These are phyloP conservation scores for Tricholoma sp. DNA, from an alignment of 768 basidiomycete genomes.

Conservation along the genomic window DNA sequence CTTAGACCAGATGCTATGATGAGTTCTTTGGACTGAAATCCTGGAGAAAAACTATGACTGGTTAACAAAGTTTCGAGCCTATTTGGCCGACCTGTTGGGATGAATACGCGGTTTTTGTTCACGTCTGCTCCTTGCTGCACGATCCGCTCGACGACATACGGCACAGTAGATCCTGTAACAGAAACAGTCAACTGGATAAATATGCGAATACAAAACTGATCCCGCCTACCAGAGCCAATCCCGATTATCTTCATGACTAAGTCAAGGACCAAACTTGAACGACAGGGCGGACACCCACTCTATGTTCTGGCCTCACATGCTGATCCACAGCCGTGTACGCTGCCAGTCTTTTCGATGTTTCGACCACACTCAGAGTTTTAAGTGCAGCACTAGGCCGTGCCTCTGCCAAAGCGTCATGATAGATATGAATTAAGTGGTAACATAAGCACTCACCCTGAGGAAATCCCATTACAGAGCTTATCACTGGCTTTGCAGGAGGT, in stretches of 20 bases:
- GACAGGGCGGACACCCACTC: conserved; percentile 41
- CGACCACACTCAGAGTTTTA: conserved; percentile 43
- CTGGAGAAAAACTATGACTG: conserved; percentile 24
- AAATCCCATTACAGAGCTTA: not conserved
- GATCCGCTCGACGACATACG: conserved; percentile 95
- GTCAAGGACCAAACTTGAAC: not conserved
- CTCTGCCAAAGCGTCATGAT: not conserved
- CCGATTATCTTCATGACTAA: conserved; percentile 61
- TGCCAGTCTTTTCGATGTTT: conserved; percentile 83
- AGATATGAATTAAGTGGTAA: not conserved
- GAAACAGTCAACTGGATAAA: not conserved
- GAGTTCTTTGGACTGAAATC: conserved; percentile 95
- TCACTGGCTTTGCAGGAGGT: not conserved
- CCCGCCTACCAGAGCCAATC: conserved; percentile 69
- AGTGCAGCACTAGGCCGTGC: not conserved
- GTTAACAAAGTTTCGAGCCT: not conserved
- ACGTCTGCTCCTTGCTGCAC: conserved; percentile 70
- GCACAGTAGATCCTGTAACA: conserved; percentile 79
- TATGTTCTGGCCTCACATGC: conserved; percentile 78
- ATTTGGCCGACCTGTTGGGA: conserved; percentile 64
- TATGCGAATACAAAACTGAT: not conserved
- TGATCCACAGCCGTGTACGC: conserved; percentile 93
- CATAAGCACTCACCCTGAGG: not conserved
- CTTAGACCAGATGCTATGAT: conserved; percentile 75
- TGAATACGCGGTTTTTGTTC: conserved; percentile 81